phyloP scores from a whole-genome alignment of 805 yeast species.

The Torulaspora microellipsoides region DNA sequence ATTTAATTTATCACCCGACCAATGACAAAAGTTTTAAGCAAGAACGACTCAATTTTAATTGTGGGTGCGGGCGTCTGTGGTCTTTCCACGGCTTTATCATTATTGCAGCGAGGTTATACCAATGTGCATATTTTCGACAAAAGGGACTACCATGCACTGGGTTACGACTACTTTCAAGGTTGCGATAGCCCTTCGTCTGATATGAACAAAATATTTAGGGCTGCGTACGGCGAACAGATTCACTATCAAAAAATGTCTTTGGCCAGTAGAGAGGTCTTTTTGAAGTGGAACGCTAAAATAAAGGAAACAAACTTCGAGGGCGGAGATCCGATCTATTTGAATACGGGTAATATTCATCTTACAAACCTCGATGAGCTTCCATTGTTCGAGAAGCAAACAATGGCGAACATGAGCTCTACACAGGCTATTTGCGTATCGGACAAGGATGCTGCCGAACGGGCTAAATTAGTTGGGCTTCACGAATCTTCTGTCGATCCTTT shows the following conservation, averaged over 20 bases:
- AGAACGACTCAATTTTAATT: slow-evolving; percentile 30
- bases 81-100: slow-evolving; percentile 38
- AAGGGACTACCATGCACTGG: slow-evolving; percentile 29
- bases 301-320: slow-evolving; percentile 23
- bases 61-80: slow-evolving; percentile 51
- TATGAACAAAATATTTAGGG: slow-evolving; percentile 39
- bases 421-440: slow-evolving; percentile 19
- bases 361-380: slow-evolving; percentile 21
- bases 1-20: neutral
- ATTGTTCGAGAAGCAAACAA: slow-evolving; percentile 20
- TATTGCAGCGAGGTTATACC: slow-evolving; percentile 31
- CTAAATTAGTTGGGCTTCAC: slow-evolving; percentile 19
- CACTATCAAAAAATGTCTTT: slow-evolving; percentile 31
- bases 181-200: slow-evolving; percentile 41
- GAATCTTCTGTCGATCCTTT: slow-evolving; percentile 22
- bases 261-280: slow-evolving; percentile 17
- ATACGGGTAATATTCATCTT: slow-evolving; percentile 27
- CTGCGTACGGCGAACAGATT: slow-evolving; percentile 37
- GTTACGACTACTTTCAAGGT: slow-evolving; percentile 35
- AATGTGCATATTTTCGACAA: slow-evolving; percentile 35
- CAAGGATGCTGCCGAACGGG: slow-evolving; percentile 20
- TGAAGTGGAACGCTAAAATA: slow-evolving; percentile 27
- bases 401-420: slow-evolving; percentile 16
- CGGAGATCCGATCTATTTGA: slow-evolving; percentile 24
- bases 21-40: neutral